These are phyloP conservation scores for Chiua virens DNA, from an alignment of 768 basidiomycete genomes.

Conservation along the genomic window DNA sequence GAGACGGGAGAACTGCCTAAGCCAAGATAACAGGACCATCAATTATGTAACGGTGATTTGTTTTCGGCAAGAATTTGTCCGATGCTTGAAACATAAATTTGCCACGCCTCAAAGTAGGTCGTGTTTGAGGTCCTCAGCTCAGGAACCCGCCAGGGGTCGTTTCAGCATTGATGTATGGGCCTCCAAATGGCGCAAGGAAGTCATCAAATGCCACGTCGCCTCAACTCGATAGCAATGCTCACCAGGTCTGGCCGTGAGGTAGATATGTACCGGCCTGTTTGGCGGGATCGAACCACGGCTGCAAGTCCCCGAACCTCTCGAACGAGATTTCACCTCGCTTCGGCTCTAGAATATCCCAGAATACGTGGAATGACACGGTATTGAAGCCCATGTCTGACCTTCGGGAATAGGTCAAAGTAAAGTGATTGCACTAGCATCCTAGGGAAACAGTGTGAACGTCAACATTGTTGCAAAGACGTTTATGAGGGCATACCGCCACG, in stretches of 20 bases:
- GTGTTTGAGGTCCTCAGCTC: slow-evolving; percentile 51
- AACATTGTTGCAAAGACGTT: neutral
- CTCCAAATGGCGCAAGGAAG: slow-evolving; percentile 4
- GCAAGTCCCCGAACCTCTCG: slow-evolving; percentile 42
- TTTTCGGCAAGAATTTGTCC: slow-evolving; percentile 50
- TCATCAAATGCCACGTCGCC: neutral
- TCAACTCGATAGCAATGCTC: neutral
- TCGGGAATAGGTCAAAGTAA: slow-evolving; percentile 55
- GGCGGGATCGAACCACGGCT: slow-evolving; percentile 31
- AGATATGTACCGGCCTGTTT: slow-evolving; percentile 28
- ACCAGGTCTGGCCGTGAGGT: slow-evolving; percentile 30
- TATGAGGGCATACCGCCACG: slow-evolving; percentile 23
- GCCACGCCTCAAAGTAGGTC: slow-evolving; percentile 51
- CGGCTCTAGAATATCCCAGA: slow-evolving; percentile 48
- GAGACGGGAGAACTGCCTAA: slow-evolving; percentile 20
- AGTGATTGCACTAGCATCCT: slow-evolving; percentile 39
- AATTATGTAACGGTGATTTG: slow-evolving; percentile 55
- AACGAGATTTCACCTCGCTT: slow-evolving; percentile 53
- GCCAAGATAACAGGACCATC: slow-evolving; percentile 55
- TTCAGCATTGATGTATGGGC: slow-evolving; percentile 31
- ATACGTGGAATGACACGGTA: slow-evolving; percentile 54
- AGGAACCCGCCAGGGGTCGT: slow-evolving; percentile 47
- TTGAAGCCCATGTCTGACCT: slow-evolving; percentile 43
- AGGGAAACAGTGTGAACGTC: neutral
- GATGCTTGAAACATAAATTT: slow-evolving; percentile 52